Evolutionary conservation across 2,329 filamentous ascomycete species (phyloP).

Genomic region (Incumbomyces delicatus): DNA sequence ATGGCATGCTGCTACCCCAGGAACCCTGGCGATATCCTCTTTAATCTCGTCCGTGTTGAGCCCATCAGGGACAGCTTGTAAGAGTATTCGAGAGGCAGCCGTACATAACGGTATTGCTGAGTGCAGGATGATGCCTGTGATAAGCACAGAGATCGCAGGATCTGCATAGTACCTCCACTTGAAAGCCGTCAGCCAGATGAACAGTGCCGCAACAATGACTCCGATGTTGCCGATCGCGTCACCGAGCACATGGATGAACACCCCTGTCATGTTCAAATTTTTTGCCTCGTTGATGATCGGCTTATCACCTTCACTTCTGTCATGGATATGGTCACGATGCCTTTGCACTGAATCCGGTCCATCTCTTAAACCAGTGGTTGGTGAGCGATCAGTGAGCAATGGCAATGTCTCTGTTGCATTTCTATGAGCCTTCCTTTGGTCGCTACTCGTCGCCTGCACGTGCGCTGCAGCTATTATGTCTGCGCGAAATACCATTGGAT

Average conservation of each 20-base stretch:
- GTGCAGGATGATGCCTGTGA: constrained; percentile 62
- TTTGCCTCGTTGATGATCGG: constrained; percentile 26
- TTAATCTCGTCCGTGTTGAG: constrained; percentile 82
- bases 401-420: constrained; percentile 2
- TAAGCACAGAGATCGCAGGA: constrained; percentile 81
- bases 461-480: too few species aligned
- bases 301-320: constrained; percentile 1
- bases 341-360: constrained; percentile 1
- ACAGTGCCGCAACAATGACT: constrained; percentile 54
- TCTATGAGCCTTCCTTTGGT: too few species aligned
- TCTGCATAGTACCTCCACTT: constrained; percentile 78
- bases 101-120: constrained; percentile 41
- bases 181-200: constrained; percentile 83
- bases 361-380: not conserved
- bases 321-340: constrained; percentile 5
- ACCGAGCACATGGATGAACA: constrained; percentile 51
- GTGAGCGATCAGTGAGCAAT: constrained; percentile 3
- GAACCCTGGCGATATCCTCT: constrained; percentile 74
- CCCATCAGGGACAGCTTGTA: constrained; percentile 84
- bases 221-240: constrained; percentile 38
- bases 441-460: too few species aligned
- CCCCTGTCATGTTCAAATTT: constrained; percentile 81
- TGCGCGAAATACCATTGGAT: too few species aligned
- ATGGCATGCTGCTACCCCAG: constrained; percentile 80
- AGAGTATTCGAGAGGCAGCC: constrained; percentile 60